Evolutionary conservation across 2,329 filamentous ascomycete species (phyloP).

Genomic region (Capronia americana): DNA sequence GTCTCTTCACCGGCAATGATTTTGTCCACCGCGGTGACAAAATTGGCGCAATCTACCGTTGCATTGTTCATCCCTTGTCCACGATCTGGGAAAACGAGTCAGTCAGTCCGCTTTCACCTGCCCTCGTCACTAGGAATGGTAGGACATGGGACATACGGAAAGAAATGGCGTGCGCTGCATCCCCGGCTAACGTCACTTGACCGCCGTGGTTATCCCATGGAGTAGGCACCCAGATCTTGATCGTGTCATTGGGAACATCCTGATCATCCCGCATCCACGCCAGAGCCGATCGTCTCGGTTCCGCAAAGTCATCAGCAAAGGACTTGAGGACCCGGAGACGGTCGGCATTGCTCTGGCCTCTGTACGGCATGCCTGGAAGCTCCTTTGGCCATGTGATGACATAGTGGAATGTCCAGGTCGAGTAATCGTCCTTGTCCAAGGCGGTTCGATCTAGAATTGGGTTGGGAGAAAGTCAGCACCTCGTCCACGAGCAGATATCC

Average conservation of each 20-base stretch:
- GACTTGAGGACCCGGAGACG: slow-evolving; percentile 10
- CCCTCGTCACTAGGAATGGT: background rate
- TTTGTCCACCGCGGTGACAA: background rate
- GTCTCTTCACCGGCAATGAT: background rate
- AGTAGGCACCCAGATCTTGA: background rate
- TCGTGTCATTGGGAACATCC: slow-evolving; percentile 1
- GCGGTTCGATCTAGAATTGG: slow-evolving; percentile 6
- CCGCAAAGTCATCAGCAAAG: slow-evolving; percentile 4
- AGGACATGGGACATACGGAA: background rate
- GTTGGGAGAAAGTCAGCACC: background rate
- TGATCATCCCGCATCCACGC: slow-evolving; percentile 3
- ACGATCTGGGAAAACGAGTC: background rate
- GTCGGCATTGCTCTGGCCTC: slow-evolving; percentile 2
- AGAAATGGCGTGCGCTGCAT: slow-evolving; percentile 7
- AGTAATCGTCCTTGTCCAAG: slow-evolving; percentile 10
- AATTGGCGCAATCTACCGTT: background rate
- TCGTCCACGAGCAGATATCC: too few species aligned
- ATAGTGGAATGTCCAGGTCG: slow-evolving; percentile 10
- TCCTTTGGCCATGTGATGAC: slow-evolving; percentile 1
- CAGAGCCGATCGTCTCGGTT: slow-evolving; percentile 7
- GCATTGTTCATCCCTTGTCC: slow-evolving; percentile 9
- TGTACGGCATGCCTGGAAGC: slow-evolving; percentile 6
- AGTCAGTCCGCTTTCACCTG: background rate
- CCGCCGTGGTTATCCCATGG: slow-evolving; percentile 7
- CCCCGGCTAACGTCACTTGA: slow-evolving; percentile 1